Evolutionary conservation across 768 basidiomycete species (phyloP), one percentile per base, ranked within the genome.

Genomic region (Hirschioporus abietinus): DNA sequence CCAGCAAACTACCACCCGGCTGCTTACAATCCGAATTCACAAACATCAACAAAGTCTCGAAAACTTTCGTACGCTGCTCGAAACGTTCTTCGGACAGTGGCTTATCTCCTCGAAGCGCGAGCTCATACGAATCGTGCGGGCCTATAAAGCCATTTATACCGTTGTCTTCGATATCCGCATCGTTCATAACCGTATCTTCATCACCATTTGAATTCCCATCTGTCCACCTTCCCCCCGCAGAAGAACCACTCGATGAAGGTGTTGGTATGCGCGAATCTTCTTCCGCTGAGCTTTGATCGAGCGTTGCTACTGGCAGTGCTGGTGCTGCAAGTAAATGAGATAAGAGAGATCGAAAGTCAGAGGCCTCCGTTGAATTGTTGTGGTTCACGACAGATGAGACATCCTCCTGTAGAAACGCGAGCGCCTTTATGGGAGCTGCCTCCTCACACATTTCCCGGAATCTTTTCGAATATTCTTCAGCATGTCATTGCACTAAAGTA

Each of bases 391-490:
- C 87, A 1, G 81, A 81, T 0, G 86, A 86, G 9, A 94, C 89
- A 63, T 88, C 82, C 0, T 80, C 85, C 74, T 89, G 88, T 35
- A 94, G 77, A 76, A 92, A 93, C 17, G 79, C 82, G 57, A 94
- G 80, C 0, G 92, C 89, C 71, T 87, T 84, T 25, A 90, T 81
- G 0, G 85, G 79, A 1, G 86, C 75, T 18, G 76, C 79, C 60
- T 86, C 85, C 74, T 87, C 86, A 71, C 90, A 91, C 83, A 92
- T 87, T 72, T 94, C 92, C n/a, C 88, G 85, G 77, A 93, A 93
- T 70, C 92, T 93, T 70, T 30, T 30, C 10, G 35, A 63, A 35
- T 26, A 20, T 36, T 34, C 36, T 36, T 63, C 27, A 67, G 34
- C 35, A 68, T 30, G 6, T 63, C 10, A 30, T 64, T 6, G 66